phyloP scores from a whole-genome alignment of 805 yeast species.

The Metschnikowia amazonensis region DNA sequence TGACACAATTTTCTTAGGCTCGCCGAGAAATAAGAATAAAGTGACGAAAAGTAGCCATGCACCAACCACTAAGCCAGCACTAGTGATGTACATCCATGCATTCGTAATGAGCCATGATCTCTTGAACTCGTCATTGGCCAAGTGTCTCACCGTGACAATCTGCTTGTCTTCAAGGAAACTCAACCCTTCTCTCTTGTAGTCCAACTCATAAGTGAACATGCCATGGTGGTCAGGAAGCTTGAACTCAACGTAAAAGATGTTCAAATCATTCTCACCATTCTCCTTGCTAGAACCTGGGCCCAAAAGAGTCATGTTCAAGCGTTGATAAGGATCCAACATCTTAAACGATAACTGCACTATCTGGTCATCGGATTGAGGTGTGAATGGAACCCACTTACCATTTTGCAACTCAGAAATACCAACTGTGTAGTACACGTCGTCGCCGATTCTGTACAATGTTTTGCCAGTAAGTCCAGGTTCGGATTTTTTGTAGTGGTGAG shows the following conservation, averaged over 20 bases:
- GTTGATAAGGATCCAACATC: constrained; percentile 93
- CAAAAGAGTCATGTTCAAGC: constrained; percentile 56
- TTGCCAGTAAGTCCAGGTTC: constrained; percentile 34
- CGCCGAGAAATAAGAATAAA: constrained; percentile 49
- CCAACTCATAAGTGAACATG: constrained; percentile 79
- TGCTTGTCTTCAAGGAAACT: constrained; percentile 61
- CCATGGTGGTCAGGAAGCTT: constrained; percentile 95
- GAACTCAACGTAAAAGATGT: constrained; percentile 51
- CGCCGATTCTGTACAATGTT: constrained; percentile 67
- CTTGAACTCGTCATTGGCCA: constrained; percentile 92
- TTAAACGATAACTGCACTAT: constrained; percentile 79
- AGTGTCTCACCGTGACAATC: constrained; percentile 83
- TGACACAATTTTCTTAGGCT: neutral
- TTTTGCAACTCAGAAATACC: constrained; percentile 44
- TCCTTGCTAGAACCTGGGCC: constrained; percentile 33
- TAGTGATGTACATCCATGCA: constrained; percentile 84
- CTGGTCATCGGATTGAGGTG: constrained; percentile 32
- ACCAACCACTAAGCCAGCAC: constrained; percentile 62
- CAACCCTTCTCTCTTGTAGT: constrained; percentile 75
- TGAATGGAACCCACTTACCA: constrained; percentile 68
- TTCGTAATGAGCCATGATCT: constrained; percentile 92
- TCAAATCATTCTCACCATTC: constrained; percentile 44
- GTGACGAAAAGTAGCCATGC: constrained; percentile 80
- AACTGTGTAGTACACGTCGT: constrained; percentile 55
- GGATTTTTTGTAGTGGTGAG: constrained; percentile 51